Base-by-base conservation (phyloP, 331 rosid genomes). In the Prunus yedoensis region DNA sequence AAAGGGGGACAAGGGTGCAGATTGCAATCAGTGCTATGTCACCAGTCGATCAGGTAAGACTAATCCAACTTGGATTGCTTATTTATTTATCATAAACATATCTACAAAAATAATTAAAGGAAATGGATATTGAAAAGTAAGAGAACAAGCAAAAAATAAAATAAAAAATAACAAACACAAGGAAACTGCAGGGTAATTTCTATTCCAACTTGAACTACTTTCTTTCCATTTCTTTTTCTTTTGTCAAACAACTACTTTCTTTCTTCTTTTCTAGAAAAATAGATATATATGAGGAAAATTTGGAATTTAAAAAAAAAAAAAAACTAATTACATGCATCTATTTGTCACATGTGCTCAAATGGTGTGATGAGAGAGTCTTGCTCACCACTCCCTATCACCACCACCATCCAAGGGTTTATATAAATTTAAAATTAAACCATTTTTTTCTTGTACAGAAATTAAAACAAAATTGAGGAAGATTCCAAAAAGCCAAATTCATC, bases 181-280 rank as follows among this genome's bases (percentile, higher is more conserved):
- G 54, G 80, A 70, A 66, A 35, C 64, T 70, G 14, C 78, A 28
- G 10, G 74, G 78, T 78, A 20, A 65, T 65, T 78, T 75, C 80
- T 11, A 12, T 15, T 38, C 43, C 43, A 38, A 49, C 16, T 15
- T 20, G 47, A 74, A 63, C 32, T 49, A 25, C 13, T 66, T 66
- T 46, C 14, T 49, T 73, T 57, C 54, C 17, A 12, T 3, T 14
- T 28, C 4, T 32, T 32, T 32, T 32, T 32, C 38, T 32, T 32
- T 32, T 5, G 38, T 32, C 38, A 32, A 32, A 32, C 60, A 74
- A 63, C 32, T 49, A 25, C 18, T 66, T 66, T 46, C 10, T 49
- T 73, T 57, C 54, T 20, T 25, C 59, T 9, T 28, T 17, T 3
- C 27, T 69, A 10, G 17, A 16, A 68, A 49, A 27, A 17, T 20